Conservation (phyloP, 345 rosid species). For the Trapa bicornis region DNA sequence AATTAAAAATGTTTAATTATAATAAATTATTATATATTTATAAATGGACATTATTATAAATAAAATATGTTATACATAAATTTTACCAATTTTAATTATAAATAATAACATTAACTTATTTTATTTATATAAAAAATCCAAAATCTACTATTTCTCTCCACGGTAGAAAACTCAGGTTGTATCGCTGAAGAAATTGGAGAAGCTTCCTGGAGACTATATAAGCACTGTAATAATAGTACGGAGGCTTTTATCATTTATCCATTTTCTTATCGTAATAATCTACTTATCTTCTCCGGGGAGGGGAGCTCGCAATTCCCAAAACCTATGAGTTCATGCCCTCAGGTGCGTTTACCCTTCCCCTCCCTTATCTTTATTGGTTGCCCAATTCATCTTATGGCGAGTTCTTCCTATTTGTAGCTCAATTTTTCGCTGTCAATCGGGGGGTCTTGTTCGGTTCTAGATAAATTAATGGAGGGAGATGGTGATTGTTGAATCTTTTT, state of each 20-base stretch:
- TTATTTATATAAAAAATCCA: no score
- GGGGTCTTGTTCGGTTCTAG: neutral
- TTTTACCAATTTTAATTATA: no score
- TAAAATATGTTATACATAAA: no score
- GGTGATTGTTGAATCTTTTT: neutral
- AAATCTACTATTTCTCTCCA: no score
- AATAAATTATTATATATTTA: no score
- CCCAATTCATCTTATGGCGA: neutral
- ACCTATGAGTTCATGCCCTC: neutral
- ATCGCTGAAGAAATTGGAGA: neutral
- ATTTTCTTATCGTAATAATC: conserved; percentile 1
- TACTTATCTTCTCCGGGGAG: neutral
- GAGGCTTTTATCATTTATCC: neutral
- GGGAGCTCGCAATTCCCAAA: neutral
- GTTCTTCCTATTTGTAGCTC: neutral
- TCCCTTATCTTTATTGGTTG: neutral
- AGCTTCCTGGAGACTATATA: neutral
- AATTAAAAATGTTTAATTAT: no score
- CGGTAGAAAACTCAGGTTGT: no score
- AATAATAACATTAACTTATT: no score
- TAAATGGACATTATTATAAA: no score
- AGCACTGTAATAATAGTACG: neutral
- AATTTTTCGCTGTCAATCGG: neutral
- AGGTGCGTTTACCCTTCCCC: neutral
- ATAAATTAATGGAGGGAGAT: neutral